Percentiles rank a stretch among this genome's conserved stretches.
Evolutionary conservation across 164 flowering plant species (phyloP).

Genomic region (Sedum album): DNA sequence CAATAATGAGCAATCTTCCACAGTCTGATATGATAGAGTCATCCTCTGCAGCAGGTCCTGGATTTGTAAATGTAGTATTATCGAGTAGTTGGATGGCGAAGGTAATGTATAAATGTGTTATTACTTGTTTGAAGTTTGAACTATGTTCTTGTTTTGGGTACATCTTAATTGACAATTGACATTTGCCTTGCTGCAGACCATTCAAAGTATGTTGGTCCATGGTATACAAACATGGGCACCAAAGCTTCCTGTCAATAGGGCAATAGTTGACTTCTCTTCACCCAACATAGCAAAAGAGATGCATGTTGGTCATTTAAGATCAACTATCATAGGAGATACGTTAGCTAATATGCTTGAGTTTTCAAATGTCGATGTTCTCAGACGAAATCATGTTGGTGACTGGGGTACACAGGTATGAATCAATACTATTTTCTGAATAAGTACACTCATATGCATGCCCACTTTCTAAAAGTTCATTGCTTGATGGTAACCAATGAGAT

Average conservation of each 20-base stretch:
- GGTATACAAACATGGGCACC: conserved; percentile 91
- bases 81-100: conserved; percentile 80
- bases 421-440: neutral
- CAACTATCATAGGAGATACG: conserved; percentile 96
- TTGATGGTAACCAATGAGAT: neutral
- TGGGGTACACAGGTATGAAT: conserved; percentile 95
- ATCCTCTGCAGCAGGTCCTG: conserved; percentile 74
- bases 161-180: neutral
- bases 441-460: too few relatives aligned
- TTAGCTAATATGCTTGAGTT: conserved; percentile 89
- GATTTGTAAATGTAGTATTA: conserved; percentile 77
- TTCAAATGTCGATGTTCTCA: conserved; percentile 82
- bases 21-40: conserved; percentile 24
- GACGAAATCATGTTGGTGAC: conserved; percentile 96
- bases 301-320: conserved; percentile 97
- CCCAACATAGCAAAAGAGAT: conserved; percentile 98
- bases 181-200: conserved; percentile 41
- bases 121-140: conserved; percentile 5
- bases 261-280: conserved; percentile 91
- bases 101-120: conserved; percentile 30
- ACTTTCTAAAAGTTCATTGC: neutral
- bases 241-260: conserved; percentile 44
- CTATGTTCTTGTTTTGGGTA: neutral
- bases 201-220: conserved; percentile 67
- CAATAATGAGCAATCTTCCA: conserved; percentile 70